Base-by-base conservation (phyloP, 192 early-diverging fungal species). In the Coemansia sp. region DNA sequence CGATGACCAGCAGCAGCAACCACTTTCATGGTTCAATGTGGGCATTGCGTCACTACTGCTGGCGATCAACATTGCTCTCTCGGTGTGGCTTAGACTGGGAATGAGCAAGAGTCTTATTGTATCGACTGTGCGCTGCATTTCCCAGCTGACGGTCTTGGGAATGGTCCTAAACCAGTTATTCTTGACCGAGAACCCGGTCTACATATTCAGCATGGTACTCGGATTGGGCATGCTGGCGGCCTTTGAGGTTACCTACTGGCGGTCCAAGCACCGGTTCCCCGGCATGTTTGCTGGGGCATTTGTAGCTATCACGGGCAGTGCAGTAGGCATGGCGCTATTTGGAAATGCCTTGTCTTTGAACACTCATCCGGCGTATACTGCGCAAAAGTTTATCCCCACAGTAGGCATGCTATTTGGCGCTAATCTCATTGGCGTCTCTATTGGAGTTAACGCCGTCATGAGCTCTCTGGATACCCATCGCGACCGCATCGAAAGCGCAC, bases 391-490 rank as follows among this genome's bases (percentile, higher is more conserved):
- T 65, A 93, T 96, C 52, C 93, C 95, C n/a, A 93, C 91, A 0
- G 80, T 97, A 8, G 95, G 93, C 33, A 97, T 97, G 95, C 75
- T 97, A 36, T 87, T 95, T 16, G 94, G 93, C 36, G 95, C 93
- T 71, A 81, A 87, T 46, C 91, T 94, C 88, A 88, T 88, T 12
- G 90, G 88, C 18, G 87, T 90, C 44, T 88, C 91, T 13, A 79
- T 94, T 54, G 93, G 89, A 0, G 82, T 90, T 61, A 84, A 87
- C 18, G 65, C 79, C 8, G 88, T 88, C 20, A 84, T 93, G 66
- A 86, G 83, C 42, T 86, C 89, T 41, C 70, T 92, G 33, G 89
- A 88, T 78, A 86, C 77, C 27, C 80, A 82, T 6, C 57, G 73
- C n/a, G 84, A 75, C 29, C 72, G 78, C 46, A 70, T 90, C 8